A percentile compares a stretch with the other conserved stretches of the same genome.
Conservation (phyloP, 257 asterid species). For the Marsdenia floribunda region DNA sequence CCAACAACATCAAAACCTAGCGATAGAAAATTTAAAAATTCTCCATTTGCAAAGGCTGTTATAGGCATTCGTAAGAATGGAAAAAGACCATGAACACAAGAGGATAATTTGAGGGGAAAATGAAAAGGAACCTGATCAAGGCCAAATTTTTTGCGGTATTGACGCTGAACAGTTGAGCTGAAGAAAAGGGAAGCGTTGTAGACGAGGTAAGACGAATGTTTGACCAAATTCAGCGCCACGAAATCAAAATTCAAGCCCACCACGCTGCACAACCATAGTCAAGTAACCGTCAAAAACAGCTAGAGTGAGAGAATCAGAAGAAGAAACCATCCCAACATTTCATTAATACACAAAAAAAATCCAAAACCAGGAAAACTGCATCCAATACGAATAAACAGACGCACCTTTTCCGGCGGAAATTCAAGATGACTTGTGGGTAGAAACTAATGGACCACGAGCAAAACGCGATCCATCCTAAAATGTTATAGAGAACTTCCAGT, state of each 20-base stretch:
- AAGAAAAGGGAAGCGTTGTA: conserved; percentile 89
- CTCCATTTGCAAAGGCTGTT: neutral
- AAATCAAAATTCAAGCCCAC: conserved; percentile 94
- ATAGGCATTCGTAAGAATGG: neutral
- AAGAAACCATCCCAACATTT: neutral
- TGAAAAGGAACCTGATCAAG: conserved; percentile 39
- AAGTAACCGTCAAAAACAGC: neutral
- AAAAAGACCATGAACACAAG: neutral
- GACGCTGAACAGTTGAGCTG: conserved; percentile 65
- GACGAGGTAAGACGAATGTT: conserved; percentile 80
- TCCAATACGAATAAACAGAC: neutral
- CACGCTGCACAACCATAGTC: conserved; percentile 43
- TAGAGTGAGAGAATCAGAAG: neutral
- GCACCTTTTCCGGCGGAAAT: conserved; percentile 79
- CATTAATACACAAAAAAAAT: conserved; percentile 1
- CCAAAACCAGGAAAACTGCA: neutral
- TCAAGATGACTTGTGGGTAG: conserved; percentile 77
- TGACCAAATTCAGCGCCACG: conserved; percentile 71
- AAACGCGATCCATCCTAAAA: conserved; percentile 84
- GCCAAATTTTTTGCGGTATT: conserved; percentile 68
- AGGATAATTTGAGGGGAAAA: neutral
- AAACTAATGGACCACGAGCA: conserved; percentile 86
- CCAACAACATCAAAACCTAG: neutral
- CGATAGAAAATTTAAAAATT: neutral
- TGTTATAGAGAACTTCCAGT: conserved; percentile 56